phyloP scores from a whole-genome alignment of 2,329 filamentous ascomycete species.

The Gyromitra esculenta region DNA sequence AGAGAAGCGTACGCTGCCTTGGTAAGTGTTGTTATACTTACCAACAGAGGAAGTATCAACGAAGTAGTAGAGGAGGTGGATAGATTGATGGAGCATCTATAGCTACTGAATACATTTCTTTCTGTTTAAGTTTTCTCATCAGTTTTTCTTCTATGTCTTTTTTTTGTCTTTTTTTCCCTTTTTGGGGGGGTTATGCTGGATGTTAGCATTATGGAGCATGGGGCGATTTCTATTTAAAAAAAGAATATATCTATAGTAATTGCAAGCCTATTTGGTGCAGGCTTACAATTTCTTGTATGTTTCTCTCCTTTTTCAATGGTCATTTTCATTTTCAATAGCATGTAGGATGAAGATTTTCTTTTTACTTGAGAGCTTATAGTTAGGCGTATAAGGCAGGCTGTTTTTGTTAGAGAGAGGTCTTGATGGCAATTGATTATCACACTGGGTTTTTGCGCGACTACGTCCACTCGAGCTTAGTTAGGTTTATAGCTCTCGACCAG shows the following conservation, averaged over 20 bases:
- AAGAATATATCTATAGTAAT: constrained; percentile 29
- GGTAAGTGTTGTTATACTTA: constrained; percentile 75
- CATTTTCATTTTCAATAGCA: constrained; percentile 23
- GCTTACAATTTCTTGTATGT: constrained; percentile 23
- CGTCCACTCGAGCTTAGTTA: background rate
- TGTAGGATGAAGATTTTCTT: constrained; percentile 1
- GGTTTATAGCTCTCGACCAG: background rate
- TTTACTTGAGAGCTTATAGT: constrained; percentile 37
- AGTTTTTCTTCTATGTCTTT: constrained; percentile 27
- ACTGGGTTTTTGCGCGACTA: constrained; percentile 11
- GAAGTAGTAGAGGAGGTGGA: constrained; percentile 63
- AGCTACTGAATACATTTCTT: constrained; percentile 39
- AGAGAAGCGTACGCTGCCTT: constrained; percentile 79
- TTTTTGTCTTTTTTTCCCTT: constrained; percentile 15
- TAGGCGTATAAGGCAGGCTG: constrained; percentile 35
- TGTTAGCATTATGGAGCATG: constrained; percentile 43
- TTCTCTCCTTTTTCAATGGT: constrained; percentile 12
- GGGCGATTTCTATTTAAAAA: constrained; percentile 36
- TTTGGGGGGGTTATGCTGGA: constrained; percentile 31
- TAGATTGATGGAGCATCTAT: constrained; percentile 54
- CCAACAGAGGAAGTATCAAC: constrained; percentile 61
- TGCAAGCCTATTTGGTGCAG: constrained; percentile 24
- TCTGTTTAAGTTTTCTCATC: constrained; percentile 27
- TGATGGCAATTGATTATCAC: constrained; percentile 18
- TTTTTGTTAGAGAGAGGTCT: constrained; percentile 31